Conservation (phyloP, 176 grass and related monocot species). For the Avena eriantha region DNA sequence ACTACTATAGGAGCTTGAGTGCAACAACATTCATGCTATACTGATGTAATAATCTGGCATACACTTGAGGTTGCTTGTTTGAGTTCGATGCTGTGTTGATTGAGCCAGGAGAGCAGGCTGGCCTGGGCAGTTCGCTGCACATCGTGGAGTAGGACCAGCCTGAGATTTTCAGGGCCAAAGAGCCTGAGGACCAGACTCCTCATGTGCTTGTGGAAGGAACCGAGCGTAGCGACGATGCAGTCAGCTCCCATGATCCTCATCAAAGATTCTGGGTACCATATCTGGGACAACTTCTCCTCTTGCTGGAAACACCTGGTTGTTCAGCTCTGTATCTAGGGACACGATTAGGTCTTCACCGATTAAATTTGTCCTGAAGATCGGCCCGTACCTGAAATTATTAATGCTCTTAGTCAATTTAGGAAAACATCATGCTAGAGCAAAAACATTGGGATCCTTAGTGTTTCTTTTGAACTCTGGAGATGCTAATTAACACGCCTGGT, state of each 20-base stretch:
- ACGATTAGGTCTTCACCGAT: slow-evolving; percentile 50
- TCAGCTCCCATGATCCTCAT: slow-evolving; percentile 54
- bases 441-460: too few relatives aligned
- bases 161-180: slow-evolving; percentile 55
- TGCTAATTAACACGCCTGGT: too few relatives aligned
- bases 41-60: neutral
- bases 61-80: slow-evolving; percentile 55
- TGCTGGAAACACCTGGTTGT: slow-evolving; percentile 51
- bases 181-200: slow-evolving; percentile 45
- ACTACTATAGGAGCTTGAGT: too few relatives aligned
- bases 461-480: too few relatives aligned
- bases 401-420: too few relatives aligned
- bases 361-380: slow-evolving; percentile 57
- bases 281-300: slow-evolving; percentile 62
- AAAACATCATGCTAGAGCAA: too few relatives aligned
- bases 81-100: slow-evolving; percentile 36
- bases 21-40: too few relatives aligned
- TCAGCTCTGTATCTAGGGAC: slow-evolving; percentile 47
- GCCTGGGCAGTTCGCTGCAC: slow-evolving; percentile 14
- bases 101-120: slow-evolving; percentile 54
- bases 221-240: slow-evolving; percentile 41
- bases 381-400: slow-evolving; percentile 48
- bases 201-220: slow-evolving; percentile 57
- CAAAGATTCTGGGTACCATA: slow-evolving; percentile 58
- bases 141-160: slow-evolving; percentile 38